Percentiles rank a stretch among this genome's conserved stretches.
Conservation (phyloP, 75 land plant species). For the Selaginella moellendorffii region DNA sequence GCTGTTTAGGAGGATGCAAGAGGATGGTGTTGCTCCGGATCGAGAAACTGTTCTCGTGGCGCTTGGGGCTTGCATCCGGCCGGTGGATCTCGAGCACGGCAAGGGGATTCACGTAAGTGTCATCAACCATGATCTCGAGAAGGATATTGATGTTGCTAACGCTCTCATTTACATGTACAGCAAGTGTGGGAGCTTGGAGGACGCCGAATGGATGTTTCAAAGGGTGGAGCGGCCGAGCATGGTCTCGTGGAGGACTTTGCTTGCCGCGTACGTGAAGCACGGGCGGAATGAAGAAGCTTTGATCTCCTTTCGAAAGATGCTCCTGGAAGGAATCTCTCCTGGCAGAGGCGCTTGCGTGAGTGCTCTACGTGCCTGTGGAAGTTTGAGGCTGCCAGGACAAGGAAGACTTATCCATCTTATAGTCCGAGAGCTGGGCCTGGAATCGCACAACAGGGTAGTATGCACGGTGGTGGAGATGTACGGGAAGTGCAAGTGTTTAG, state of each 20-base stretch:
- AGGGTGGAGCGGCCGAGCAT: not conserved
- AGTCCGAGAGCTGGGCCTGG: not conserved
- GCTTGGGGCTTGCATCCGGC: not conserved
- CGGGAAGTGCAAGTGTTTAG: not conserved
- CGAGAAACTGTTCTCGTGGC: not conserved
- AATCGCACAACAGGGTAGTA: not conserved
- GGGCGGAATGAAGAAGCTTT: not conserved
- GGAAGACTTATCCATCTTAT: not conserved
- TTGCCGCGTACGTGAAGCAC: not conserved
- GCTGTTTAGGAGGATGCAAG: constrained; percentile 1
- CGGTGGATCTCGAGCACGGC: not conserved
- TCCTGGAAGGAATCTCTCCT: not conserved
- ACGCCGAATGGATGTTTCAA: constrained; percentile 1
- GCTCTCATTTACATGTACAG: constrained; percentile 6
- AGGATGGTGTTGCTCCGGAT: not conserved
- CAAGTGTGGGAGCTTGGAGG: not conserved
- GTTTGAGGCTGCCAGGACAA: not conserved
- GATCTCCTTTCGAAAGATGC: constrained; percentile 2
- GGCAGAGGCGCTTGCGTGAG: not conserved
- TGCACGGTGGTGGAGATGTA: not conserved
- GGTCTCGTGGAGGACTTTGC: constrained; percentile 4
- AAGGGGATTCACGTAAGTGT: not conserved
- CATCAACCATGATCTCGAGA: not conserved
- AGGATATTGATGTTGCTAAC: constrained; percentile 3
- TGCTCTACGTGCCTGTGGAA: not conserved